Evolutionary conservation across 75 land plant species (phyloP).

Genomic region (Cunninghamia lanceolata): DNA sequence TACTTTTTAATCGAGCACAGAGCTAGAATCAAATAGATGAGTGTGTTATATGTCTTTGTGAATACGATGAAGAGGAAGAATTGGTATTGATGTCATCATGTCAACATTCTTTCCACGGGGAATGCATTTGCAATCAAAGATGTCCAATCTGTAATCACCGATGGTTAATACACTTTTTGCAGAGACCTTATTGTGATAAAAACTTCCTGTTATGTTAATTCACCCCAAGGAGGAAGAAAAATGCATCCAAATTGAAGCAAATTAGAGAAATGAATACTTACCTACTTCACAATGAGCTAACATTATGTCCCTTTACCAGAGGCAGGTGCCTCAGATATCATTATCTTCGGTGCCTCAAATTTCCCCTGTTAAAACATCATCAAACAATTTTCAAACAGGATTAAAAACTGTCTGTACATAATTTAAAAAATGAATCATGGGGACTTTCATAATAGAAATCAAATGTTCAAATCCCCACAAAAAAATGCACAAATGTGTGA

Average conservation of each 20-base stretch:
- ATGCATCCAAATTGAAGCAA: background rate
- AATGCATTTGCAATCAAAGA: too few relatives aligned
- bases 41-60: too few relatives aligned
- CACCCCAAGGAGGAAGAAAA: background rate
- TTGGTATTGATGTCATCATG: too few relatives aligned
- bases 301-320: slow-evolving; percentile 86
- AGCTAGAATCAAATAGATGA: too few relatives aligned
- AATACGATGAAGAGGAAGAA: too few relatives aligned
- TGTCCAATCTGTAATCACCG: too few relatives aligned
- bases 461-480: background rate
- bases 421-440: background rate
- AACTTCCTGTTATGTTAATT: too few relatives aligned
- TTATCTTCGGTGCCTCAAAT: slow-evolving; percentile 34
- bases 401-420: background rate
- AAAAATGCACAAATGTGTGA: too few relatives aligned
- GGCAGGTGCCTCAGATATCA: slow-evolving; percentile 84
- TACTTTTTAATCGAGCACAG: too few relatives aligned
- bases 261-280: slow-evolving; percentile 8
- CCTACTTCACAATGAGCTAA: slow-evolving; percentile 57
- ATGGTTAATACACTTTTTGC: too few relatives aligned
- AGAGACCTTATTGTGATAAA: too few relatives aligned
- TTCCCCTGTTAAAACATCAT: slow-evolving; percentile 10
- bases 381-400: background rate
- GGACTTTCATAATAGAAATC: background rate
- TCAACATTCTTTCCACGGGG: too few relatives aligned